phyloP scores from a whole-genome alignment of 495 filamentous ascomycete genomes.

The Tricharina praecox region DNA sequence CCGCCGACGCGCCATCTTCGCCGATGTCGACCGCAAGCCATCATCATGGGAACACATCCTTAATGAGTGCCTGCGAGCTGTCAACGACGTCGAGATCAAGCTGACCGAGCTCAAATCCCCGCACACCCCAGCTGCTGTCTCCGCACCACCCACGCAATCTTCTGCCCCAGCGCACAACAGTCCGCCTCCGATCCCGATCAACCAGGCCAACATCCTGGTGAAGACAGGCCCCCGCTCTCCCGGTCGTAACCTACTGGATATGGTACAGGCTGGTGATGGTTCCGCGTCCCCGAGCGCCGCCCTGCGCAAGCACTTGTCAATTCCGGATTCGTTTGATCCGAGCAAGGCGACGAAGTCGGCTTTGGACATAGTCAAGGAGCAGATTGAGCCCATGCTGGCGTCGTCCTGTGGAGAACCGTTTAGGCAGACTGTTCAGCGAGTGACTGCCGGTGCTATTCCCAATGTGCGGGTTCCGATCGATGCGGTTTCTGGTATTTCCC shows the following conservation, averaged over 20 bases:
- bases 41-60: conserved; percentile 69
- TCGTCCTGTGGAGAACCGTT: conserved; percentile 51
- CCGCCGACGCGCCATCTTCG: conserved; percentile 67
- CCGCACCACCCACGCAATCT: background rate
- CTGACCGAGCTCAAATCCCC: conserved; percentile 32
- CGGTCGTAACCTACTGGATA: conserved; percentile 14
- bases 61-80: conserved; percentile 43
- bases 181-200: conserved; percentile 17
- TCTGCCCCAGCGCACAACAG: conserved; percentile 25
- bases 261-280: conserved; percentile 18
- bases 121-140: background rate
- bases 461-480: conserved; percentile 20
- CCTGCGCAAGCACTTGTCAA: background rate
- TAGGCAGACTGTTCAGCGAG: conserved; percentile 42
- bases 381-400: conserved; percentile 28
- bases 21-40: conserved; percentile 69
- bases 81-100: conserved; percentile 47
- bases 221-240: conserved; percentile 3
- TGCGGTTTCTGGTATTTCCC: conserved; percentile 13
- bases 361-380: background rate
- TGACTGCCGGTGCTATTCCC: conserved; percentile 19
- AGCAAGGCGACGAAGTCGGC: background rate
- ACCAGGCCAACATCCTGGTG: conserved; percentile 6
- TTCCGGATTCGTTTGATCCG: background rate
- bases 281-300: background rate